Base-by-base conservation (phyloP, 257 asterid genomes). In the Knoxia roxburghii region DNA sequence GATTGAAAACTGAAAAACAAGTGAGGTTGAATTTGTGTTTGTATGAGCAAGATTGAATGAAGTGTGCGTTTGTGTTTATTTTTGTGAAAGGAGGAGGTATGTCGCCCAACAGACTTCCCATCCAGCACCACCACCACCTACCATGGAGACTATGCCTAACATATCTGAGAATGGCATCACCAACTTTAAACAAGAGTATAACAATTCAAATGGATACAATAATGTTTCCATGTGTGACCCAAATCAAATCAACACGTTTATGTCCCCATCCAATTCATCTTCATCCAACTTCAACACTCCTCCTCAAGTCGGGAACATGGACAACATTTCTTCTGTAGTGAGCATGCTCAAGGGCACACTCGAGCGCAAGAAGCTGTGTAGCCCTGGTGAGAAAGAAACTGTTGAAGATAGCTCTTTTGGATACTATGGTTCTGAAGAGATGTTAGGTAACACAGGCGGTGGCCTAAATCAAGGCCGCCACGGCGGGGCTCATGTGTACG, bases 271-370 rank as follows among this genome's bases (percentile, higher is more conserved):
- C 41, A 71, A 77, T 49, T 77, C 85, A 64, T 80, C 82, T 18
- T 87, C 96, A 2, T 86, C 95, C 55, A 76, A 78, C 64, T 86
- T 90, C 72, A 75, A 80, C 69, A 67, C 78, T 55, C 88, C 78
- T 55, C 88, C 81, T 29, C 91, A 82, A 72, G 27, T 68, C 55
- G 86, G 72, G 46, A 68, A 63, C 4, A 68, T 9, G 12, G 95
- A 90, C 67, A 83, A 86, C 64, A 83, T 90, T 41, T 88, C 97
- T 12, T 90, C 95, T 2, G 89, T 90, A 2, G 96, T 90, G 76
- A 86, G 83, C 95, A 88, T 88, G 97, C 88, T 90, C 21, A 90
- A 90, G 87, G 92, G 95, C 49, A 86, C 97, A 1, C 69, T 90
- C 56, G 85, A 80, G 68, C 67, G 80, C 40, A 80, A 80, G 68